phyloP scores from a whole-genome alignment of 1,139 yeast genomes.

The Wickerhamomyces sp. region DNA sequence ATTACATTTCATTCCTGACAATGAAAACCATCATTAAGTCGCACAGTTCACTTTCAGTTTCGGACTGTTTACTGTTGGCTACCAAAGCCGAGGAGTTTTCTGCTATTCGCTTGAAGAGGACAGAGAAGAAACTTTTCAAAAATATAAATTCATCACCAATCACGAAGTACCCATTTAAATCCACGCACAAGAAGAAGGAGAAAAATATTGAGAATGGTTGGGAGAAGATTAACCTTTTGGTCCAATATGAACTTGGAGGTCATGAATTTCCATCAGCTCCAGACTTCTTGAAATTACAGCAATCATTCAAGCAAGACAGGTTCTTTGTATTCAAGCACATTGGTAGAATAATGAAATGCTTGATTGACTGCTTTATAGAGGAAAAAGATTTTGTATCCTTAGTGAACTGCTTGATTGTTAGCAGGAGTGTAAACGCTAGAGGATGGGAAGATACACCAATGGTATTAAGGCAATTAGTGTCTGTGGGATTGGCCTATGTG shows the following conservation, averaged over 20 bases:
- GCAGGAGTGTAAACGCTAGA: slow-evolving; percentile 34
- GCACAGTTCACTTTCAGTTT: slow-evolving; percentile 13
- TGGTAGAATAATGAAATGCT: slow-evolving; percentile 36
- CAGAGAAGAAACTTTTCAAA: slow-evolving; percentile 39
- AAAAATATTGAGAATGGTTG: slow-evolving; percentile 21
- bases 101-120: slow-evolving; percentile 33
- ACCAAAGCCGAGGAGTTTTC: slow-evolving; percentile 36
- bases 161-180: slow-evolving; percentile 25
- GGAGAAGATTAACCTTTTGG: slow-evolving; percentile 33
- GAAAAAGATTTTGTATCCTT: slow-evolving; percentile 37
- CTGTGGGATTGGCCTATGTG: slow-evolving; percentile 36
- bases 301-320: slow-evolving; percentile 38
- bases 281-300: slow-evolving; percentile 34
- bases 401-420: slow-evolving; percentile 30
- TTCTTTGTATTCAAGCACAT: slow-evolving; percentile 34
- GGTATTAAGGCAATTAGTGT: slow-evolving; percentile 39
- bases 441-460: slow-evolving; percentile 45
- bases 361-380: slow-evolving; percentile 37
- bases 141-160: slow-evolving; percentile 36
- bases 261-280: slow-evolving; percentile 37
- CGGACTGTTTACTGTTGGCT: slow-evolving; percentile 26
- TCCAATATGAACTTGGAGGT: slow-evolving; percentile 45
- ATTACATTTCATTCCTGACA: slow-evolving; percentile 39
- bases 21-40: slow-evolving; percentile 31
- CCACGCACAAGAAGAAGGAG: slow-evolving; percentile 18